These are phyloP conservation scores for Pythium phragmiticola DNA, from an alignment of 352 stramenopile species.

Conservation along the genomic window DNA sequence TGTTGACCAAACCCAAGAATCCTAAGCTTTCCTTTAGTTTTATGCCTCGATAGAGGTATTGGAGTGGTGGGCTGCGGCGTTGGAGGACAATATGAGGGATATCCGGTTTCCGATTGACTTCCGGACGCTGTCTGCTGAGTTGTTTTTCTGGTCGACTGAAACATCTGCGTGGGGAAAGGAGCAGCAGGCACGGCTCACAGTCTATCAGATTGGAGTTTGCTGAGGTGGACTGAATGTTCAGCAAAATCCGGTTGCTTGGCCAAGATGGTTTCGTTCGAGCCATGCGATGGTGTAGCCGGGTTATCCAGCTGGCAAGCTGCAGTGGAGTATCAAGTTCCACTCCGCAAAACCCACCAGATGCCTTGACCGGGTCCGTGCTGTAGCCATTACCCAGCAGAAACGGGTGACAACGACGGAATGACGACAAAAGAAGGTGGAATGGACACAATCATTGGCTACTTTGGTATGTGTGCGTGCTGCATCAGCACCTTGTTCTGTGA, in stretches of 20 bases:
- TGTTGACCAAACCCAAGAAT: too few relatives aligned
- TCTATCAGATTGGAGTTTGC: background rate
- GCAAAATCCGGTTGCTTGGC: constrained; percentile 20
- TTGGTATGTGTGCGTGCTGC: too few relatives aligned
- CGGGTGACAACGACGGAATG: background rate
- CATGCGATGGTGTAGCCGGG: constrained; percentile 17
- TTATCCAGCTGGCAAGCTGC: constrained; percentile 6
- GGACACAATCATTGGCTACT: background rate
- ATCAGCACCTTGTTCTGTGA: constrained; percentile 7
- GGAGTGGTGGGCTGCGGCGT: too few relatives aligned
- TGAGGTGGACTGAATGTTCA: background rate
- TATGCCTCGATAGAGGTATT: too few relatives aligned
- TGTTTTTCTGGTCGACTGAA: constrained; percentile 1
- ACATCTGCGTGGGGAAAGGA: background rate
- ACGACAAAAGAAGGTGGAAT: background rate
- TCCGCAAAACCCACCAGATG: constrained; percentile 13
- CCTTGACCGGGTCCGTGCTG: background rate
- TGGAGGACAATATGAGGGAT: too few relatives aligned
- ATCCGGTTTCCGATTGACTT: too few relatives aligned
- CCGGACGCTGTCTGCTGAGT: background rate
- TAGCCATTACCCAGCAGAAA: background rate
- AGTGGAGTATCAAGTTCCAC: constrained; percentile 22
- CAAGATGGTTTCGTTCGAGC: constrained; percentile 18
- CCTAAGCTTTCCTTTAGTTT: too few relatives aligned
- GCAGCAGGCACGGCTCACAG: too few relatives aligned